These are phyloP conservation scores for Arthrobotrys sinensis DNA, from an alignment of 2,329 filamentous ascomycete genomes.

Conservation along the genomic window DNA sequence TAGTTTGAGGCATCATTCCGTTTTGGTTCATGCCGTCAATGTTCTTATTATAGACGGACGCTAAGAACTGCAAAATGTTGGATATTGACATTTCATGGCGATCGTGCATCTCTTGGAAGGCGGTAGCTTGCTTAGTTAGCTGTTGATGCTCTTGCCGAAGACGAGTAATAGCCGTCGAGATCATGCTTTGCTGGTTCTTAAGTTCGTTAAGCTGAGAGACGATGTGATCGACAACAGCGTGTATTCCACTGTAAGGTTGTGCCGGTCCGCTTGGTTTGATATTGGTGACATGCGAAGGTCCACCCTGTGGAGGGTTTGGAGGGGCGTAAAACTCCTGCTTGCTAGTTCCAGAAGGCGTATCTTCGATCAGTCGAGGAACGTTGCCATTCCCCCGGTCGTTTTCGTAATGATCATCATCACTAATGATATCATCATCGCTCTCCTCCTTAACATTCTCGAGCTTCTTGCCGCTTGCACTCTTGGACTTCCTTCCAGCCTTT, in stretches of 20 bases:
- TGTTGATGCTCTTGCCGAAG: constrained; percentile 89
- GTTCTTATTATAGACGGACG: constrained; percentile 95
- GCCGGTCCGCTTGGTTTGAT: constrained; percentile 68
- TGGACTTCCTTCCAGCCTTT: constrained; percentile 72
- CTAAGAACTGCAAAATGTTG: constrained; percentile 96
- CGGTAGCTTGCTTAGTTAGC: constrained; percentile 86
- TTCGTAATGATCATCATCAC: constrained; percentile 64
- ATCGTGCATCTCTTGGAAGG: constrained; percentile 91
- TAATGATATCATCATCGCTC: constrained; percentile 67
- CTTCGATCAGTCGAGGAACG: constrained; percentile 63
- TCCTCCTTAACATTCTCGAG: constrained; percentile 80
- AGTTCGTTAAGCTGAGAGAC: constrained; percentile 81
- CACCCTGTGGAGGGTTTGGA: constrained; percentile 24
- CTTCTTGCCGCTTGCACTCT: constrained; percentile 73
- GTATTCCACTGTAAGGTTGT: constrained; percentile 69
- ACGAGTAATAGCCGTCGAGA: constrained; percentile 84
- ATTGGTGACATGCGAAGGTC: constrained; percentile 64
- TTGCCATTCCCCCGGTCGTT: constrained; percentile 66
- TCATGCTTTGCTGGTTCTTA: constrained; percentile 87
- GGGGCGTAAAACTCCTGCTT: constrained; percentile 50
- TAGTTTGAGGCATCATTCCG: constrained; percentile 43
- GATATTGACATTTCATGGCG: constrained; percentile 99
- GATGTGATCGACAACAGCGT: constrained; percentile 52
- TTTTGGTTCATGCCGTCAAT: constrained; percentile 76
- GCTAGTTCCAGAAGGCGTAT: constrained; percentile 29